Evolutionary conservation across 2,329 filamentous ascomycete species (phyloP).

Genomic region (Epichloe festucae): DNA sequence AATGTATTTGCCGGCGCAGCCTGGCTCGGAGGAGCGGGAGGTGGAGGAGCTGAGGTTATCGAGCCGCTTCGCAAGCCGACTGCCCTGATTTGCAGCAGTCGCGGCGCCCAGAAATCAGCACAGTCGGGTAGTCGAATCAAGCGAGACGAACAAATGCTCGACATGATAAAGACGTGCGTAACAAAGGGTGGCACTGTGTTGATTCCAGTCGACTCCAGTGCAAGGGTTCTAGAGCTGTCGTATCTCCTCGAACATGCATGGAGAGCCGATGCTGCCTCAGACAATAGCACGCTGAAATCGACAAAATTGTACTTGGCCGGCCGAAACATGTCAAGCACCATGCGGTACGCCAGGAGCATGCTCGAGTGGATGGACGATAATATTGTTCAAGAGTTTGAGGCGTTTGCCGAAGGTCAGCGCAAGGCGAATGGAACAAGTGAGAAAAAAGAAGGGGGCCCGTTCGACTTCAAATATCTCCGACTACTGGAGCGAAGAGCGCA

Average conservation of each 20-base stretch:
- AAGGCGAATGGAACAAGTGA: constrained; percentile 32
- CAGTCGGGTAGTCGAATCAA: constrained; percentile 61
- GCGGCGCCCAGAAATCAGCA: constrained; percentile 60
- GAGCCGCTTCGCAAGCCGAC: constrained; percentile 90
- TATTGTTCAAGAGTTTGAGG: constrained; percentile 85
- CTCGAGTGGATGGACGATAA: constrained; percentile 98
- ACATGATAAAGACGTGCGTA: constrained; percentile 68
- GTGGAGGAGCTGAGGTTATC: constrained; percentile 77
- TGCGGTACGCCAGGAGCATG: constrained; percentile 88
- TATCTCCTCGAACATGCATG: constrained; percentile 90
- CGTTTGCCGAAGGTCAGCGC: constrained; percentile 41
- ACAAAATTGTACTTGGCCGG: constrained; percentile 70
- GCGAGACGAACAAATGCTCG: constrained; percentile 73
- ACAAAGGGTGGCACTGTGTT: constrained; percentile 78
- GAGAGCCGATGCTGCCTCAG: constrained; percentile 49
- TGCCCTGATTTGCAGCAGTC: constrained; percentile 82
- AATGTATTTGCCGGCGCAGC: constrained; percentile 89
- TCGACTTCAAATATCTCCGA: constrained; percentile 79
- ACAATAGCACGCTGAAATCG: constrained; percentile 37
- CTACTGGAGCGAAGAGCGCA: constrained; percentile 72
- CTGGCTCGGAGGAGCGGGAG: constrained; percentile 74
- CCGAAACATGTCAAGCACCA: constrained; percentile 73
- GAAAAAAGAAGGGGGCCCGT: constrained; percentile 57
- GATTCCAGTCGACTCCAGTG: constrained; percentile 89
- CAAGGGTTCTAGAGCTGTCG: constrained; percentile 81